Percentiles rank a stretch among this genome's conserved stretches.
Conservation (phyloP, 2,329 filamentous ascomycete species). For the Coniella vitis region DNA sequence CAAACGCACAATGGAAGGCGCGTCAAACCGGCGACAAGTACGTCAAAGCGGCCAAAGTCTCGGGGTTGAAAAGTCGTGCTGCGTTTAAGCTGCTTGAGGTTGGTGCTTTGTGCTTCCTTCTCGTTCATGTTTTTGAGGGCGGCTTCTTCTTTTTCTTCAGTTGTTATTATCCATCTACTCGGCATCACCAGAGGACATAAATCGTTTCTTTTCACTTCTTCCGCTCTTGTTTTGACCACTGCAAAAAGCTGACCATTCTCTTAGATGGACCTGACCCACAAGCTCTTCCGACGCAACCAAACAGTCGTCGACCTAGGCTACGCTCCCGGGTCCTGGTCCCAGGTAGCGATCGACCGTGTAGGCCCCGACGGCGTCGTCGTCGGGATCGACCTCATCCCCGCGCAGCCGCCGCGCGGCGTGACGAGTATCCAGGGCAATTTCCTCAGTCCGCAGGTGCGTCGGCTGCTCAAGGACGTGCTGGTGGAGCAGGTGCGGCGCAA, state of each 20-base stretch:
- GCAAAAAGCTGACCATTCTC: neutral
- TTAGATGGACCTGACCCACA: conserved; percentile 76
- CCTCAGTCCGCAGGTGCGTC: conserved; percentile 65
- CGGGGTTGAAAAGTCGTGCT: conserved; percentile 79
- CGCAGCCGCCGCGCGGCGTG: conserved; percentile 84
- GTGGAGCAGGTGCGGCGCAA: conserved; percentile 48
- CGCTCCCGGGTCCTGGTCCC: conserved; percentile 68
- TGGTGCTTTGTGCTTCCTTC: conserved; percentile 14
- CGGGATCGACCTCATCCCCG: conserved; percentile 90
- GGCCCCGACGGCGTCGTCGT: conserved; percentile 72
- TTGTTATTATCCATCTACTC: neutral
- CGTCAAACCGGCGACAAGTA: conserved; percentile 70
- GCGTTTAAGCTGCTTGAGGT: conserved; percentile 91
- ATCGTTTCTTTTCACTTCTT: neutral
- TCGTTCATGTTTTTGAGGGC: neutral
- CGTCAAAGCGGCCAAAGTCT: conserved; percentile 67
- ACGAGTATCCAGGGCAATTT: conserved; percentile 95
- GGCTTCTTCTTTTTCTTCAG: too few species aligned
- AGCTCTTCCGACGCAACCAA: conserved; percentile 70
- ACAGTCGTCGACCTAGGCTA: conserved; percentile 88
- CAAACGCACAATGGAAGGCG: conserved; percentile 68
- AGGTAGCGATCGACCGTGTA: conserved; percentile 75
- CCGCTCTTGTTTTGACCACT: neutral
- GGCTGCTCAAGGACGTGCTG: conserved; percentile 71
- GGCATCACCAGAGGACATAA: too few species aligned